Evolutionary conservation across 306 rosid genomes (phyloP), one percentile per base, ranked within the genome.

Genomic region (Ceratonia siliqua): DNA sequence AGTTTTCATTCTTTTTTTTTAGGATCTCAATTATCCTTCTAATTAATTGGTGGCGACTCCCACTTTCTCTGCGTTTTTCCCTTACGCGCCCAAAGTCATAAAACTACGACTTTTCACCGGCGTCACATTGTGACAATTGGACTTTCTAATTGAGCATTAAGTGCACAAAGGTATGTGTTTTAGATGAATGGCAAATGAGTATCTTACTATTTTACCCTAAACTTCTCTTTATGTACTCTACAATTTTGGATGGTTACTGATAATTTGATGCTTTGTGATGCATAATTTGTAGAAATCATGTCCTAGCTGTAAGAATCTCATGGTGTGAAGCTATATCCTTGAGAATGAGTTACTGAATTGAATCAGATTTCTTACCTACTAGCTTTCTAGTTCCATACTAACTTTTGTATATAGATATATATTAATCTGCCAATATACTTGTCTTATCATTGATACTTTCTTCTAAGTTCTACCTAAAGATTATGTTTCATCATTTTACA

Each of bases 401-500:
- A 35, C 21, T 8, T 58, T 45, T 59, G 1, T 24, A 24, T 36
- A 14, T 8, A 22, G n/a, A n/a, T 12, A 53, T 33, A 21, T 22
- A 13, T 30, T 57, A 38, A 43, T 46, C 32, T 42, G 10, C 52
- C 12, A 18, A 36, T 35, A 5, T 45, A 17, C 18, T 5, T 33
- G 56, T 20, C 17, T 35, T 66, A 42, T 41, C 20, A 70, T 45
- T 32, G 18, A 14, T 48, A 45, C 6, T 20, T 53, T 41, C 15
- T 38, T 63, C 25, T 46, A 14, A 53, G 7, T 33, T n/a, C 25
- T 53, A 15, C 8, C 64, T 78, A 57, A 61, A 14, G 54, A 17
- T 48, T 14, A 32, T 57, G 15, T 52, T 59, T 69, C 32, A 35
- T 62, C 62, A 15, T 74, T 75, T 50, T 68, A 20, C 62, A 22